A percentile compares a stretch with the other conserved stretches of the same genome.
phyloP scores from a whole-genome alignment of 306 rosid species.

The Prunus mira region DNA sequence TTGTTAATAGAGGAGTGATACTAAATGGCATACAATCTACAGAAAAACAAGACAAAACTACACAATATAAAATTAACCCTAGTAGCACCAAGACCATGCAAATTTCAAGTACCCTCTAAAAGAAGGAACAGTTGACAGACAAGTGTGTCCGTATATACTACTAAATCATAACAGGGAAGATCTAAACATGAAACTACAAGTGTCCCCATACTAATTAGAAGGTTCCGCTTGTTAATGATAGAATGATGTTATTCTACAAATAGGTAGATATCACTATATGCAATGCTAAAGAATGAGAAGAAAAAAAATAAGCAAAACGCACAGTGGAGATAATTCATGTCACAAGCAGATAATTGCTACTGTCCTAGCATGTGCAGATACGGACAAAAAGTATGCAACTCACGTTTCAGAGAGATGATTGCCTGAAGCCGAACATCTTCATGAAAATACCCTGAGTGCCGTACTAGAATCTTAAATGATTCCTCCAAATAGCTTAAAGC shows the following conservation, averaged over 20 bases:
- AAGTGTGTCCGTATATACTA: not conserved
- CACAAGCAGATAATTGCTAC: not conserved
- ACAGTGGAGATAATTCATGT: not conserved
- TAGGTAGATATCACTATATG: not conserved
- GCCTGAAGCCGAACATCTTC: constrained; percentile 99
- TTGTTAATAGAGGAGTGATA: constrained; percentile 6
- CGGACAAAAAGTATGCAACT: constrained; percentile 30
- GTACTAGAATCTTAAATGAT: constrained; percentile 72
- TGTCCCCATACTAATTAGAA: too few species aligned
- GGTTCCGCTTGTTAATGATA: not conserved
- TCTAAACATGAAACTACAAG: not conserved
- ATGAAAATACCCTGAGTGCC: constrained; percentile 81
- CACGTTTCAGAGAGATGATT: constrained; percentile 75
- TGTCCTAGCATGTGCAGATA: not conserved
- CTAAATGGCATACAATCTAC: not conserved
- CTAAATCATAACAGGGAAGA: not conserved
- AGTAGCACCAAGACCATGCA: not conserved
- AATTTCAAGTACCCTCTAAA: not conserved
- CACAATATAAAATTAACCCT: not conserved
- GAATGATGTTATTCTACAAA: not conserved
- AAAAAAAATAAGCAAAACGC: too few species aligned
- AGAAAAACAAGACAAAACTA: not conserved
- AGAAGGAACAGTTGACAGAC: not conserved
- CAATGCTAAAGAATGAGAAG: not conserved
- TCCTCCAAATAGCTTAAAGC: constrained; percentile 86